Evolutionary conservation across 2,329 filamentous ascomycete species (phyloP).

Genomic region (Ceratocystis alfenasii): DNA sequence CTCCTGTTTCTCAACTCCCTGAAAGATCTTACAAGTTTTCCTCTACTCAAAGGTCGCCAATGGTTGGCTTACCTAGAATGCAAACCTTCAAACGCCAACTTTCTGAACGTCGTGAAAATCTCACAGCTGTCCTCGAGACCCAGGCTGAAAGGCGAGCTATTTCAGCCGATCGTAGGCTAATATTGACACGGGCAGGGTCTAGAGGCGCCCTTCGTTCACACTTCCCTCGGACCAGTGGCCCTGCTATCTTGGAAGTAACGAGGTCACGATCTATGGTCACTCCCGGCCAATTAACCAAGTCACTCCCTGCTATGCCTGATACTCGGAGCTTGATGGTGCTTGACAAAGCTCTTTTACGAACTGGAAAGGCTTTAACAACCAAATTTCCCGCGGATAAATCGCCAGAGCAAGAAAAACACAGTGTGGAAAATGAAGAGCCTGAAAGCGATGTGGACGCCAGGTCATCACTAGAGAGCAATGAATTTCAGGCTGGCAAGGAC

Average conservation of each 20-base stretch:
- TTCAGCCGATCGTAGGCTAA: conserved; percentile 46
- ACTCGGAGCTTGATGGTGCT: background rate
- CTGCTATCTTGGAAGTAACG: conserved; percentile 31
- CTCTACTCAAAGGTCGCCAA: conserved; percentile 8
- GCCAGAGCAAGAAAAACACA: background rate
- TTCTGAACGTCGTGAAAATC: conserved; percentile 63
- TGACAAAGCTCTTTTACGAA: background rate
- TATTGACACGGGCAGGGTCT: conserved; percentile 30
- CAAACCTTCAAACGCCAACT: conserved; percentile 73
- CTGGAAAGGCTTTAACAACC: background rate
- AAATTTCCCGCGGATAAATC: background rate
- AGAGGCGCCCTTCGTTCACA: conserved; percentile 19
- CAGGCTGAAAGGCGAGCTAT: conserved; percentile 57
- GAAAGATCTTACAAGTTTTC: conserved; percentile 11
- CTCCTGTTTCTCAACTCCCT: background rate
- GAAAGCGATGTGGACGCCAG: background rate
- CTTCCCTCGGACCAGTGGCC: conserved; percentile 38
- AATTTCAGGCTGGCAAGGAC: background rate
- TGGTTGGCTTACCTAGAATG: conserved; percentile 54
- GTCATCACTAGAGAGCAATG: background rate
- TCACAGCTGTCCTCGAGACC: conserved; percentile 53
- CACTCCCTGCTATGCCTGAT: conserved; percentile 1
- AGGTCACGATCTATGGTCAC: conserved; percentile 3
- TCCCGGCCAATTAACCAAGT: background rate
- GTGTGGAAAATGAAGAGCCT: background rate